Percentiles rank a stretch among this genome's conserved stretches.
Conservation (phyloP, 257 asterid genomes). For the Forsythia viridissima region DNA sequence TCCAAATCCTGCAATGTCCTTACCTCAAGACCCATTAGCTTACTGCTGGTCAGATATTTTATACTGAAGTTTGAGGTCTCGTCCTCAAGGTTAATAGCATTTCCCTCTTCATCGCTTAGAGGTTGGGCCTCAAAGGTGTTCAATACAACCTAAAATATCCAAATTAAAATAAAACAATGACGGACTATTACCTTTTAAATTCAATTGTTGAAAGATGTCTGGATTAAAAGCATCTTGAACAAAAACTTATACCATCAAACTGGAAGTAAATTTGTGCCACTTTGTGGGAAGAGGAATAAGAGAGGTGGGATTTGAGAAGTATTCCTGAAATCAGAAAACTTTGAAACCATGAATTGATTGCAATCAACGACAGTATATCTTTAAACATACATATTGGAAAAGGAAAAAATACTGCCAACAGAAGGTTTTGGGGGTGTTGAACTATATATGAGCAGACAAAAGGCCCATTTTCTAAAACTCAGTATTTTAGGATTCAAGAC, state of each 20-base stretch:
- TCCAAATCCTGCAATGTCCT: constrained; percentile 11
- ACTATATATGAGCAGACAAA: constrained; percentile 7
- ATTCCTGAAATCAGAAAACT: constrained; percentile 53
- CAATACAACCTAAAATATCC: constrained; percentile 63
- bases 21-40: constrained; percentile 98
- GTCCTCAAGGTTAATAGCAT: constrained; percentile 75
- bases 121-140: constrained; percentile 96
- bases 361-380: constrained; percentile 4
- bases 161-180: constrained; percentile 23
- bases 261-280: constrained; percentile 89
- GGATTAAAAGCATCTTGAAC: constrained; percentile 8
- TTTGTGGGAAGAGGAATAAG: constrained; percentile 66
- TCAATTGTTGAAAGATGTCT: neutral
- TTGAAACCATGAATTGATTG: constrained; percentile 11
- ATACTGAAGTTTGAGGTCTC: constrained; percentile 91
- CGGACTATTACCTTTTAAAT: neutral
- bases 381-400: constrained; percentile 6
- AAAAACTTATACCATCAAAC: constrained; percentile 56
- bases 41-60: constrained; percentile 95
- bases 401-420: neutral
- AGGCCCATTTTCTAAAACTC: neutral
- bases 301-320: constrained; percentile 84
- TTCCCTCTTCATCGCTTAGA: constrained; percentile 90
- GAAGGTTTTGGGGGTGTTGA: neutral
- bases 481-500: neutral